Evolutionary conservation across 2,329 filamentous ascomycete species (phyloP), one percentile per base, ranked within the genome.

Genomic region (Rhexocercosporidium sp.): DNA sequence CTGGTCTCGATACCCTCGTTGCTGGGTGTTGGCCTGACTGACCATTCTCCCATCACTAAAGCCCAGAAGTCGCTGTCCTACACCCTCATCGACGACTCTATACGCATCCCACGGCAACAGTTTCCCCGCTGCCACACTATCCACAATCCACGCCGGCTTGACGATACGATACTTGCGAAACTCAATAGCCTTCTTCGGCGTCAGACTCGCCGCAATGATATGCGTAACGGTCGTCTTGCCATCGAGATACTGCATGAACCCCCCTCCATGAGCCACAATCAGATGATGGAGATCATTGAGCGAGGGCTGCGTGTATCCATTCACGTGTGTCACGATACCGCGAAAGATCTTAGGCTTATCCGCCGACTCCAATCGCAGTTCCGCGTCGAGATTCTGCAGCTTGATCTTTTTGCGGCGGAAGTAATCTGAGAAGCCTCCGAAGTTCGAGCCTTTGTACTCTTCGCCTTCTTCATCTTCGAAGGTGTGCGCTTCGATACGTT

Each of bases 401-500:
- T 99, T 99, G 79, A 97, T 89, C 84, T 97, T 97, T 83, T 99
- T 99, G 65, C 94, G 90, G 59, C 94, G 87, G 77, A 97, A 96
- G 79, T 98, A 99, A 76, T 98, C 95, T 27, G 84, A 81, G 75
- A 98, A 96, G 9, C 94, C 95, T 29, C 93, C 93, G 79, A 98
- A 99, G 62, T 87, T 88, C 70, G 94, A 97, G 1, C 85, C 88
- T 66, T 90, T 89, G 78, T 99, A 99, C 78, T 99, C 96, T 66
- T 98, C 95, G 66, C 96, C 95, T 27, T 86, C 86, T 77, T 97
- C 94, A 75, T 92, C 85, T 1, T 90, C 83, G 77, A 97, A 98
- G 1, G 84, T 86, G 79, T 97, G 88, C 18, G 75, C 76, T 64
- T 88, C 84, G 69, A 90, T 88, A 71, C 85, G 82, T 76, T 90